These are phyloP conservation scores for Kluyveromyces wickerhamii DNA, from an alignment of 805 yeast species.

Conservation along the genomic window DNA sequence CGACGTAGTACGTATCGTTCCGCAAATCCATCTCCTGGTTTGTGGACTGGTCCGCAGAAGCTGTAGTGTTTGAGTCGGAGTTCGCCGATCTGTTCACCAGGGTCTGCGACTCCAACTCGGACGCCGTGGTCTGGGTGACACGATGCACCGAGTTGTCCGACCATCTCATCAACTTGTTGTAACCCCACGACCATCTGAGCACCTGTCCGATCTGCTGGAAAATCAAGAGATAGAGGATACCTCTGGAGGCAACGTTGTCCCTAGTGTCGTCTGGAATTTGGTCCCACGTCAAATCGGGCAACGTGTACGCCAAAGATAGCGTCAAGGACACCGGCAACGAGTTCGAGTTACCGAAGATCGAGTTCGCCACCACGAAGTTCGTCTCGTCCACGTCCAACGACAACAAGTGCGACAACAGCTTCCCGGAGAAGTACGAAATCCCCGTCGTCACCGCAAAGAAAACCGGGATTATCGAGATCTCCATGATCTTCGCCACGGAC, in stretches of 20 bases:
- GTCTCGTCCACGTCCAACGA: conserved; percentile 64
- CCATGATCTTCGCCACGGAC: conserved; percentile 67
- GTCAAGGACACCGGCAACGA: conserved; percentile 90
- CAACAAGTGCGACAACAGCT: conserved; percentile 43
- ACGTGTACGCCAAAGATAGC: conserved; percentile 64
- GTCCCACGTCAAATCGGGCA: conserved; percentile 72
- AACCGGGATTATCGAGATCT: conserved; percentile 76
- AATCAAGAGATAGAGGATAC: conserved; percentile 62
- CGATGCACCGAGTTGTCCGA: conserved; percentile 8
- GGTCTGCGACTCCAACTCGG: conserved; percentile 3
- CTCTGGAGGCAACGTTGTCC: conserved; percentile 70
- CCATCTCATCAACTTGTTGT: conserved; percentile 56
- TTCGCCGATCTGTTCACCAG: background rate
- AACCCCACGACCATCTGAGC: conserved; percentile 84
- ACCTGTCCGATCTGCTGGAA: conserved; percentile 82
- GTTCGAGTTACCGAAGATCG: conserved; percentile 93
- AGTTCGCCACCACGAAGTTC: conserved; percentile 93
- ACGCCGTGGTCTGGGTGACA: background rate
- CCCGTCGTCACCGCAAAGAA: conserved; percentile 77
- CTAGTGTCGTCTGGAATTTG: conserved; percentile 57
- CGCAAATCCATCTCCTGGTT: conserved; percentile 2
- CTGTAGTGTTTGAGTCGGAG: conserved; percentile 4
- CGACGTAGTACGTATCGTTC: conserved; percentile 3
- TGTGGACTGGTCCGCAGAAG: background rate
- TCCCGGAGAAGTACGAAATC: conserved; percentile 61